A percentile compares a stretch with the other conserved stretches of the same genome.
These are phyloP conservation scores for Parathielavia appendiculata DNA, from an alignment of 495 filamentous ascomycete genomes.

Conservation along the genomic window DNA sequence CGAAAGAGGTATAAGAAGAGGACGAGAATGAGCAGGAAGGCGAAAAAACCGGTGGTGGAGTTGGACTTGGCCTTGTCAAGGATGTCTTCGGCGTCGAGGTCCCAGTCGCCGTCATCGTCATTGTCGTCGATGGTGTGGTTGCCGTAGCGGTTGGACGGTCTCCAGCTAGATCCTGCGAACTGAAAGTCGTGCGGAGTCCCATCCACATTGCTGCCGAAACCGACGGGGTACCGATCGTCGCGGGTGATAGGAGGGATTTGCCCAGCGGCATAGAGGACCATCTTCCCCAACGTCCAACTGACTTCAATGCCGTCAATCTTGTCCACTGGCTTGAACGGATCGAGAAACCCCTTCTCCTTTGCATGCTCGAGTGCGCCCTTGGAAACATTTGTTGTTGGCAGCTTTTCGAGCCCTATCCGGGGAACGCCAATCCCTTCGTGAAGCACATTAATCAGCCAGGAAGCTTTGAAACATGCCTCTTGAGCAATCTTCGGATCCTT, in stretches of 20 bases:
- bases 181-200: conserved; percentile 73
- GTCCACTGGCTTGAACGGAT: conserved; percentile 88
- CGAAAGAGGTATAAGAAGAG: conserved; percentile 54
- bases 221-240: conserved; percentile 63
- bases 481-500: conserved; percentile 61
- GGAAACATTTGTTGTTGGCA: conserved; percentile 57
- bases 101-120: conserved; percentile 56
- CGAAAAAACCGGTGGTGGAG: conserved; percentile 69
- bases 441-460: conserved; percentile 93
- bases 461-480: conserved; percentile 95
- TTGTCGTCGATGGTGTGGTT: conserved; percentile 42
- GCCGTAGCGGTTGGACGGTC: conserved; percentile 27
- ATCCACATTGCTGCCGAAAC: conserved; percentile 77
- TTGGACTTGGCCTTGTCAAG: conserved; percentile 62
- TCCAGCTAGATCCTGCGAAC: conserved; percentile 63
- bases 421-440: conserved; percentile 95
- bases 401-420: conserved; percentile 70
- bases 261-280: conserved; percentile 92
- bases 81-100: conserved; percentile 53
- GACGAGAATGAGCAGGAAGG: conserved; percentile 60
- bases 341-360: conserved; percentile 73
- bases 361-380: conserved; percentile 64
- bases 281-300: conserved; percentile 97
- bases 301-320: conserved; percentile 90
- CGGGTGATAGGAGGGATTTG: conserved; percentile 64